These are phyloP conservation scores for Chaetomiaceae sp. DNA, from an alignment of 2,329 filamentous ascomycete genomes.

Conservation along the genomic window DNA sequence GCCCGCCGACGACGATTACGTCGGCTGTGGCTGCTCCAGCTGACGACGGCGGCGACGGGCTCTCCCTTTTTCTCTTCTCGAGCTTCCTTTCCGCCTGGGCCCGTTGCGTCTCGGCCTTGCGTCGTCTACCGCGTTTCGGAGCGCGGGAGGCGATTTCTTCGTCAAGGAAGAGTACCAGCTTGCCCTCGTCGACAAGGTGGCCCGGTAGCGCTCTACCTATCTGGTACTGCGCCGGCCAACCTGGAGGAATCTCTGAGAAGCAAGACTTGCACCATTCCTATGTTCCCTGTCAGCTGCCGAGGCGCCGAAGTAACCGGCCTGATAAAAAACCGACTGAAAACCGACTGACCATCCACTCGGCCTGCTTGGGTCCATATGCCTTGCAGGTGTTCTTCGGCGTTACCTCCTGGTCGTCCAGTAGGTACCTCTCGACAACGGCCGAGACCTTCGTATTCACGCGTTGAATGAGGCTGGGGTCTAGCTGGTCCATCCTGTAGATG, in stretches of 20 bases:
- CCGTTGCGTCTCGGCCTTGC: background rate
- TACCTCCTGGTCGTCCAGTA: conserved; percentile 3
- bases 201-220: background rate
- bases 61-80: no score
- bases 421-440: background rate
- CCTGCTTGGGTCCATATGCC: no score
- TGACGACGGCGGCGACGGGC: no score
- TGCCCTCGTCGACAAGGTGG: no score
- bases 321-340: no score
- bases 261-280: conserved; percentile 2
- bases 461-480: background rate
- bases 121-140: background rate
- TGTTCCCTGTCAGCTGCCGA: no score
- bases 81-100: no score
- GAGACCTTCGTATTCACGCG: background rate
- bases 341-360: background rate
- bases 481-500: background rate
- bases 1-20: no score
- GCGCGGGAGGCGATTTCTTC: conserved; percentile 1
- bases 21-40: no score
- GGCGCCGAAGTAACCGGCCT: no score
- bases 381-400: no score
- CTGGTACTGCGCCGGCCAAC: conserved; percentile 3
- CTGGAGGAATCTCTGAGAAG: conserved; percentile 1
- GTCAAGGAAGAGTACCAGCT: conserved; percentile 3